A percentile compares a stretch with the other conserved stretches of the same genome.
Evolutionary conservation across 2,329 filamentous ascomycete genomes (phyloP).

Genomic region (Emericellopsis cladophorae): DNA sequence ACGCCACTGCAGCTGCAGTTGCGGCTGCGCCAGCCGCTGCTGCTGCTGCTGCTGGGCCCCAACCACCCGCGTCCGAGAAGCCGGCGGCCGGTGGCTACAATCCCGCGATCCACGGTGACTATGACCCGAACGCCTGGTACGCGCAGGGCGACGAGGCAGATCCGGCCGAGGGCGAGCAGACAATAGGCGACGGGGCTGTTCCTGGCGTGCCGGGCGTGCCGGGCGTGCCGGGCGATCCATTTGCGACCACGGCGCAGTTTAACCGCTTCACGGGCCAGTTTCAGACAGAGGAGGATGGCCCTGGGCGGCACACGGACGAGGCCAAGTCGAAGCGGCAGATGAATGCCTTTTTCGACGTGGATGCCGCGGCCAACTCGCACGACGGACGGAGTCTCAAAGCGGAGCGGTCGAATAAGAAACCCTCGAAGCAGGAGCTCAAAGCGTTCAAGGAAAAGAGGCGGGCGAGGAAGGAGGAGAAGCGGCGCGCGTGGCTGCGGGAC

Average conservation of each 20-base stretch:
- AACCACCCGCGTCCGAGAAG: conserved; percentile 18
- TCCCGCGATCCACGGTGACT: conserved; percentile 89
- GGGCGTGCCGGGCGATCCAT: conserved; percentile 31
- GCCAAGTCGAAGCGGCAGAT: conserved; percentile 81
- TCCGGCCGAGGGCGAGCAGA: conserved; percentile 7
- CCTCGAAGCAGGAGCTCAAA: conserved; percentile 77
- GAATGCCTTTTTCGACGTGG: conserved; percentile 91
- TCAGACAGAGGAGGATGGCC: conserved; percentile 53
- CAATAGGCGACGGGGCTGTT: conserved; percentile 10
- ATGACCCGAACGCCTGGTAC: conserved; percentile 93
- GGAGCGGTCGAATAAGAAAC: conserved; percentile 74
- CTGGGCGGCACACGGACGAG: conserved; percentile 74
- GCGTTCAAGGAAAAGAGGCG: conserved; percentile 82
- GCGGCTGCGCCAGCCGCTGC: conserved; percentile 2
- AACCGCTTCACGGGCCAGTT: conserved; percentile 84
- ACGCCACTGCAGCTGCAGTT: conserved; percentile 10
- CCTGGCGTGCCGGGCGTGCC: conserved; percentile 18
- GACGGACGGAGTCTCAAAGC: conserved; percentile 85
- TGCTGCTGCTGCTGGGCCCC: not conserved
- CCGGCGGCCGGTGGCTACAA: conserved; percentile 69
- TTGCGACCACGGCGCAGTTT: conserved; percentile 63
- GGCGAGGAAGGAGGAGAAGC: conserved; percentile 87
- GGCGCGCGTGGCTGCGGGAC: conserved; percentile 80
- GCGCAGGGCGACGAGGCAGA: conserved; percentile 39
- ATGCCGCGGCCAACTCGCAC: conserved; percentile 82